Evolutionary conservation across 257 asterid species (phyloP), one percentile per base, ranked within the genome.

Genomic region (Forsythia viridissima): DNA sequence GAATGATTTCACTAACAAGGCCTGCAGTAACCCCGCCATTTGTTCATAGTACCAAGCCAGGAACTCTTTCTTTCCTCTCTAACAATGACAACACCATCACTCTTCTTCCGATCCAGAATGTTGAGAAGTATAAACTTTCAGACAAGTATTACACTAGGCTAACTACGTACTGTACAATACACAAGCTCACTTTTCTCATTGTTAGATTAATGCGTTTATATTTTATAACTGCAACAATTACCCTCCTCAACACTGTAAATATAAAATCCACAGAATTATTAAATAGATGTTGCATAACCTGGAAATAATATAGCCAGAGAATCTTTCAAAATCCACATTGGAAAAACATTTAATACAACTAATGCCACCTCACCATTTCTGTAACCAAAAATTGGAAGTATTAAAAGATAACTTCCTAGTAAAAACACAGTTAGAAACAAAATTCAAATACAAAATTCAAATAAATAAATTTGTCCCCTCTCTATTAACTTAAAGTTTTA

Each of bases 1-100:
- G 18, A 48, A 6, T 51, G 34, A 72, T 72, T 77, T 67, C 66
- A 80, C n/a, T 43, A 72, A 30, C 30, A 48, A 63, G 71, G 51
- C 66, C 61, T 46, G 73, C 75, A 61, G 51, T 71, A 43, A 65
- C 69, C 70, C 48, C 36, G 57, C 37, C 72, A 57, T 13, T 18
- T 48, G 59, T 48, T 48, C 59, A 48, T 15, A 48, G 59, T 48
- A 48, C 15, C n/a, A 16, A 40, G 72, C 12, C 69, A 69, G 63
- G 59, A 37, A 21, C 34, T 68, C 68, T 42, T 8, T 43, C 77
- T 57, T 18, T 16, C 9, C 66, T 13, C 66, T 57, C 30, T 16
- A 57, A n/a, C 30, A 57, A 57, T n/a, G 66, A 57, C 34, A 0
- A n/a, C 66, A n/a, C 11, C 0, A 10, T 13, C 66, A n/a, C 66